These are phyloP conservation scores for Chloranthus sessilifolius DNA, from an alignment of 164 flowering plant species.

Conservation along the genomic window DNA sequence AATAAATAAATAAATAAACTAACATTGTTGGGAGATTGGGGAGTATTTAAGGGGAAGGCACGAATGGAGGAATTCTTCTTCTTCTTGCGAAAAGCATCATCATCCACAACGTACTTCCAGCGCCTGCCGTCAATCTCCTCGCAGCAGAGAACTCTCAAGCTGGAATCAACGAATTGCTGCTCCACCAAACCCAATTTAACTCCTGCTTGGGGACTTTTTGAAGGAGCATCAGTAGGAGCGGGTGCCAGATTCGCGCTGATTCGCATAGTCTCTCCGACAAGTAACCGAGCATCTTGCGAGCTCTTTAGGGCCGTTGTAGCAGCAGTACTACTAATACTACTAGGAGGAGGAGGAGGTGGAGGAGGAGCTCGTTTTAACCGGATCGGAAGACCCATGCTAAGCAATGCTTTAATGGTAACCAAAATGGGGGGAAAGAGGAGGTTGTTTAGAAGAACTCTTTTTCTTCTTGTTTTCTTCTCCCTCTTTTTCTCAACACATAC, in stretches of 20 bases:
- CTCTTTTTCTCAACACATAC: no score
- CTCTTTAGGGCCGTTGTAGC: constrained; percentile 26
- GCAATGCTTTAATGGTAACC: no score
- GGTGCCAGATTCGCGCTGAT: constrained; percentile 82
- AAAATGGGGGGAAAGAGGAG: no score
- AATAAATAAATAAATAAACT: no score
- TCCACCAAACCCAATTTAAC: constrained; percentile 31
- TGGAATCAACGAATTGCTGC: constrained; percentile 48
- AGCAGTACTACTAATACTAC: no score
- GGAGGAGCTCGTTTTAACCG: constrained; percentile 35
- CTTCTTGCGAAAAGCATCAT: constrained; percentile 25
- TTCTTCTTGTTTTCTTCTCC: no score
- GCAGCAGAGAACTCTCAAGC: constrained; percentile 63
- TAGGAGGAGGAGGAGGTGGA: no score
- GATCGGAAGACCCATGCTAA: no score
- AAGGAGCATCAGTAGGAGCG: constrained; percentile 16
- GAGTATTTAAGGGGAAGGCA: constrained; percentile 60
- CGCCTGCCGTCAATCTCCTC: constrained; percentile 82
- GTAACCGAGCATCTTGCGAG: constrained; percentile 54
- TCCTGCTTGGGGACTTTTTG: constrained; percentile 14
- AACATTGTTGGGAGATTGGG: constrained; percentile 68
- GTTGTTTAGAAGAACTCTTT: no score
- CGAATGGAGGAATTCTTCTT: constrained; percentile 59
- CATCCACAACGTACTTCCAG: constrained; percentile 68
- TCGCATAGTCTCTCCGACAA: constrained; percentile 80